Base-by-base conservation (phyloP, 1,284 basidiomycete genomes). In the Lentinula novae-zelandiae region DNA sequence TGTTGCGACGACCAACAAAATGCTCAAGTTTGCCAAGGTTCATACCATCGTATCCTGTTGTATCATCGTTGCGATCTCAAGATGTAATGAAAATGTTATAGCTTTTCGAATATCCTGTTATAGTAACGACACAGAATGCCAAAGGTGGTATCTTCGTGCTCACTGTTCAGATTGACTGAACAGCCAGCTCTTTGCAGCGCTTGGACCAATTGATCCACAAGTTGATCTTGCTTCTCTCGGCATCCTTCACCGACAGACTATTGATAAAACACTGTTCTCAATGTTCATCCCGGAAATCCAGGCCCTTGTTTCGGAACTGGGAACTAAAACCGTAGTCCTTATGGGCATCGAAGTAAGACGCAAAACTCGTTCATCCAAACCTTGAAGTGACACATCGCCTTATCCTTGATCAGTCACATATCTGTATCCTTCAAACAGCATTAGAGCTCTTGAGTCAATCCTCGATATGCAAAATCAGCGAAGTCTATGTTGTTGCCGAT, bases 401-500 rank as follows among this genome's bases (percentile, higher is more conserved):
- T 40, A 40, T 54, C 39, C 56, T n/a, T 17, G 17, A 17, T 17
- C 69, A 92, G 90, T 83, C 90, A 2, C 95, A 97, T 68, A 87
- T 98, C 62, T 98, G 95, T 69, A 86, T 97, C 8, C 80, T 93
- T 3, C 93, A 96, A 74, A 91, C 92, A 0, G 80, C 88, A 8
- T 12, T 38, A 8, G 36, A 8, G 4, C 36, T 38, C 12, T 8
- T 38, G 36, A 38, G 10, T 17, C 33, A 53, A 22, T 17, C 51
- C 39, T 56, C 20, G 9, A 61, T 27, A 9, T 10, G 94, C 7
- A 86, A 90, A 46, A 7, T n/a, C 15, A 50, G 34, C 60, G 40
- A 54, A 63, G 87, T 89, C 6, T 79, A 85, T 68, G 82, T 96
- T 49, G 76, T 95, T 44, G 90, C 90, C 15, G 95, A 97, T 69